Base-by-base conservation (phyloP, 2,329 filamentous ascomycete species). In the Colletotrichum sp. region DNA sequence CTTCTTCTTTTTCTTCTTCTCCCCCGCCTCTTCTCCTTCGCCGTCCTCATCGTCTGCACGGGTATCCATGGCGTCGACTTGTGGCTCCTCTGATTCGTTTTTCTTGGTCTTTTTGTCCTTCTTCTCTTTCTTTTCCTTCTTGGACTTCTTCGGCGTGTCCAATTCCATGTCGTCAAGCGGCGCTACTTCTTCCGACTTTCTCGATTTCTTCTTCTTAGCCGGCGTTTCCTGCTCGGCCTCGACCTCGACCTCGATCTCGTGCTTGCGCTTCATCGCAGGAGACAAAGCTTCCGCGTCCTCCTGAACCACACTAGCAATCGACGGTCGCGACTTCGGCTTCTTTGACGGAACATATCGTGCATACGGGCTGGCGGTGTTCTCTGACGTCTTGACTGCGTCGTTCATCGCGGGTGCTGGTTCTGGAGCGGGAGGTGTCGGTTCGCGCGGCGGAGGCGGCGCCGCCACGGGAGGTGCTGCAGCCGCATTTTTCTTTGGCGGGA, bases 111-210 rank as follows among this genome's bases (percentile, higher is more conserved):
- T 82, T 75, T 84, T 84, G 55, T 79, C 80, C 60, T 78, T 82
- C 69, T 82, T 81, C 79, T 84, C 82, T 79, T 84, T 83, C 81
- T 84, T 78, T 34, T 81, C 85, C 79, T 87, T 77, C 66, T 79
- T 81, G 19, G 78, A 68, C 32, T 74, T 72, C 15, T 75, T 77
- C 9, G 77, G 36, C 1, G 59, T 75, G 6, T 75, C 77, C 79
- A 79, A 74, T 3, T 84, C 78, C 16, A 72, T 65, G 13, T 79
- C 74, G 79, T 79, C 76, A 28, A 67, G 63, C 12, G 57, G 63
- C 5, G 74, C 48, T 2, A 28, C 60, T 25, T 76, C 69, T 52
- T 74, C 78, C 6, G 76, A 66, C 67, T 80, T 82, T 73, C 81
- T 85, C 9, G 82, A 78, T 79, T 84, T 85, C 72, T 84, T 87